phyloP scores from a whole-genome alignment of 2,329 filamentous ascomycete species.

The Colletotrichum sp. region DNA sequence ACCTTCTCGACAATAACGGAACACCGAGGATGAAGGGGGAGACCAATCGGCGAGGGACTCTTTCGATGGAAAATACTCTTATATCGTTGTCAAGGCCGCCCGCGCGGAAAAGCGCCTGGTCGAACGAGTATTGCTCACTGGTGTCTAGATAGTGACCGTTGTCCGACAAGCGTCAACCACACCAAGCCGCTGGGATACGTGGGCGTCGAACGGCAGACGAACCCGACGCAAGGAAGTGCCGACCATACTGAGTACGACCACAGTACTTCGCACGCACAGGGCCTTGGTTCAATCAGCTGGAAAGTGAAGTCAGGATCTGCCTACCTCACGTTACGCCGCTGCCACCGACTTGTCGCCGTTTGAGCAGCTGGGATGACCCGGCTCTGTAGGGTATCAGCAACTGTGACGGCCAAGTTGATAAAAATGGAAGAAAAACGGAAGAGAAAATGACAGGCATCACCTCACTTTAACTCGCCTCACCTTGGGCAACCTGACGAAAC shows the following conservation, averaged over 20 bases:
- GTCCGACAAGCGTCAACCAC: background rate
- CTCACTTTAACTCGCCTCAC: background rate
- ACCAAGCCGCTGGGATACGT: background rate
- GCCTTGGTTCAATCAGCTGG: background rate
- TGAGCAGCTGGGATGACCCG: constrained; percentile 7
- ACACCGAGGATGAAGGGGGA: background rate
- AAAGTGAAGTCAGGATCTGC: background rate
- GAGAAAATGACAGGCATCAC: background rate
- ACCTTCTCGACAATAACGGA: background rate
- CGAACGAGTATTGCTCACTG: background rate
- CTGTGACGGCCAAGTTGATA: background rate
- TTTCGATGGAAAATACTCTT: background rate
- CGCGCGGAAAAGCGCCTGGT: background rate
- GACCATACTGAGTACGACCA: background rate
- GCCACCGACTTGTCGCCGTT: background rate
- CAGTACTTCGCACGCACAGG: background rate
- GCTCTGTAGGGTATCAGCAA: constrained; percentile 7
- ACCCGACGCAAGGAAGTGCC: background rate
- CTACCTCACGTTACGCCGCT: background rate
- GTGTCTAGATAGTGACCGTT: background rate
- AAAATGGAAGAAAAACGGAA: background rate
- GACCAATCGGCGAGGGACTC: background rate
- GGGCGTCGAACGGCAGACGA: background rate
- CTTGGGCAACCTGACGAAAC: background rate
- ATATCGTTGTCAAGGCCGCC: background rate